Evolutionary conservation across 106 monocot genomes (phyloP).

Genomic region (Narthecium ossifragum): DNA sequence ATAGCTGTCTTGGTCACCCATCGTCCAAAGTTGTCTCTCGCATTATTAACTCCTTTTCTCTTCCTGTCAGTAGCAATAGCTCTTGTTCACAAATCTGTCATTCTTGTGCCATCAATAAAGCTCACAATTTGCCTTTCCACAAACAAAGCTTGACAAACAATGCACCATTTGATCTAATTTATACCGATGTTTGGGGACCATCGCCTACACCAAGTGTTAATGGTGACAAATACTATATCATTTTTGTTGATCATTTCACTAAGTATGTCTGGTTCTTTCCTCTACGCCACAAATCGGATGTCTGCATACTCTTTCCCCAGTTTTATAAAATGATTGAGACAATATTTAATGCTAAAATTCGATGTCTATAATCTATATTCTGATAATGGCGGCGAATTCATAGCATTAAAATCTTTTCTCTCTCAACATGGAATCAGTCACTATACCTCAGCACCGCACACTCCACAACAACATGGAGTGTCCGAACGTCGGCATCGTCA

Average conservation of each 20-base stretch:
- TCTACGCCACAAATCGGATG: slow-evolving; percentile 17
- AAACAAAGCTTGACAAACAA: background rate
- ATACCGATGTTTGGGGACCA: slow-evolving; percentile 18
- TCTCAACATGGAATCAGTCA: slow-evolving; percentile 4
- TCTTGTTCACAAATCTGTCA: slow-evolving; percentile 2
- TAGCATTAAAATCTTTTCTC: background rate
- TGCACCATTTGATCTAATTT: no score
- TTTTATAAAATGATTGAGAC: slow-evolving; percentile 9
- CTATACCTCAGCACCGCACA: slow-evolving; percentile 11
- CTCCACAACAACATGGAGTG: background rate
- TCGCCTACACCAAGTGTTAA: slow-evolving; percentile 1
- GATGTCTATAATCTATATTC: slow-evolving; percentile 4
- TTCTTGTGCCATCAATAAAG: slow-evolving; percentile 10
- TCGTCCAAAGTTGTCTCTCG: background rate
- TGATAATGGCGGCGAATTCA: slow-evolving; percentile 15
- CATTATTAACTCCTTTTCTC: background rate
- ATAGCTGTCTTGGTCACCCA: slow-evolving; percentile 5
- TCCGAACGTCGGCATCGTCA: slow-evolving; percentile 12
- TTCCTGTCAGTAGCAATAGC: background rate
- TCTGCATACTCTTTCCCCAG: background rate
- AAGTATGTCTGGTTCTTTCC: slow-evolving; percentile 22
- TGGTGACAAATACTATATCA: slow-evolving; percentile 10
- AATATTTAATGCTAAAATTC: background rate
- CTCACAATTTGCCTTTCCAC: slow-evolving; percentile 11
- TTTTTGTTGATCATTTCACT: slow-evolving; percentile 21